Conservation (phyloP, 129 eudicot species). For the Smallanthus sonchifolius region DNA sequence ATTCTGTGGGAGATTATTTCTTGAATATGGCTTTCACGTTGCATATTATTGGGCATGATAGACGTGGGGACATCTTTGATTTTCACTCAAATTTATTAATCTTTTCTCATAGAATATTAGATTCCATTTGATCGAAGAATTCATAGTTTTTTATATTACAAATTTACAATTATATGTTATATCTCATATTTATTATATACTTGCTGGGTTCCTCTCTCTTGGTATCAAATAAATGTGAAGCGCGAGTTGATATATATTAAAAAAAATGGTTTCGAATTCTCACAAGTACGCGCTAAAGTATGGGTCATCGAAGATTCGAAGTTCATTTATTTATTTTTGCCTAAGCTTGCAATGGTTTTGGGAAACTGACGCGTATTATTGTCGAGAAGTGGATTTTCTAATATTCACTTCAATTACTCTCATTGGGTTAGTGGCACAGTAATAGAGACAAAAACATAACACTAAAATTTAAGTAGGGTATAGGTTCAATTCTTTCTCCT, state of each 20-base stretch:
- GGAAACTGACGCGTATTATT: no score
- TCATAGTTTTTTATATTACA: background rate
- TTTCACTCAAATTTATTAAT: no score
- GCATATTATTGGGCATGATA: background rate
- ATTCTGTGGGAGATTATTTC: background rate
- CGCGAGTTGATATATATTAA: background rate
- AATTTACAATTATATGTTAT: background rate
- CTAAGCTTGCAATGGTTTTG: no score
- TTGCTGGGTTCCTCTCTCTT: background rate
- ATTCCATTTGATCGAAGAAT: background rate
- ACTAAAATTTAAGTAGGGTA: no score
- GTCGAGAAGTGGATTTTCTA: no score
- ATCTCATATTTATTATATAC: no score
- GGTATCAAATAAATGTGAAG: background rate
- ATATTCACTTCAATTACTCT: no score
- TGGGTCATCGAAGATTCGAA: background rate
- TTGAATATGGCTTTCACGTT: background rate
- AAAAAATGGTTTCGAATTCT: background rate
- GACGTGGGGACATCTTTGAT: background rate
- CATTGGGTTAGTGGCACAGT: no score
- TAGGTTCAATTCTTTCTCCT: no score
- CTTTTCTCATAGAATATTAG: background rate
- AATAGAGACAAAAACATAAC: no score
- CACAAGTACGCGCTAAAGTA: background rate
- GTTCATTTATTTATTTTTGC: no score